These are phyloP conservation scores for Gliomastix tumulicola DNA, from an alignment of 2,329 filamentous ascomycete species.

Conservation along the genomic window DNA sequence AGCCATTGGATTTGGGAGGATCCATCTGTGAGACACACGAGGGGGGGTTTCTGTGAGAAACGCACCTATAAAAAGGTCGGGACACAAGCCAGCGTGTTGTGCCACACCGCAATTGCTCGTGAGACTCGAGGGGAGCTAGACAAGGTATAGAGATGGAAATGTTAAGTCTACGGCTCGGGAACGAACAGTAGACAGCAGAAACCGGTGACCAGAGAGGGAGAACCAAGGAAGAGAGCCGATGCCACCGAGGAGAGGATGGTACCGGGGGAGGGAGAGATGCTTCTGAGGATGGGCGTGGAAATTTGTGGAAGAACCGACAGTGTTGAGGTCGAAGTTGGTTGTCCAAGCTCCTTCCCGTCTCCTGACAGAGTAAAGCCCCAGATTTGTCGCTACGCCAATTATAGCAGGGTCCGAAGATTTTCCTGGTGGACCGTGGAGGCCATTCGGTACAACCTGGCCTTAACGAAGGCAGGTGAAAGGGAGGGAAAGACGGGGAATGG, in stretches of 20 bases:
- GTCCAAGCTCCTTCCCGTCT: background rate
- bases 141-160: background rate
- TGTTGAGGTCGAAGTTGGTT: conserved; percentile 35
- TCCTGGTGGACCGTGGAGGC: no score
- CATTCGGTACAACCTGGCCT: no score
- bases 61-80: no score
- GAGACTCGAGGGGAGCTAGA: no score
- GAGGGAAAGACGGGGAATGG: no score
- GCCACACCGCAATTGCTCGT: no score
- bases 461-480: no score
- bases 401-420: no score
- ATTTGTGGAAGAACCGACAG: conserved; percentile 11
- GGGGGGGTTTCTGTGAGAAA: no score
- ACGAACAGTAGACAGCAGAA: conserved; percentile 22
- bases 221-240: conserved; percentile 23
- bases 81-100: no score
- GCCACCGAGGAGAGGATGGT: conserved; percentile 8
- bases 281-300: conserved; percentile 12
- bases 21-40: background rate
- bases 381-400: no score
- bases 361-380: no score
- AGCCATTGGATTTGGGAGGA: conserved; percentile 26
- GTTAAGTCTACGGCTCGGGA: conserved; percentile 25
- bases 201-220: conserved; percentile 30
- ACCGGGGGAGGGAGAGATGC: conserved; percentile 19